A percentile compares a stretch with the other conserved stretches of the same genome.
phyloP scores from a whole-genome alignment of 2,329 filamentous ascomycete species.

The Trichoderma pleuroti region DNA sequence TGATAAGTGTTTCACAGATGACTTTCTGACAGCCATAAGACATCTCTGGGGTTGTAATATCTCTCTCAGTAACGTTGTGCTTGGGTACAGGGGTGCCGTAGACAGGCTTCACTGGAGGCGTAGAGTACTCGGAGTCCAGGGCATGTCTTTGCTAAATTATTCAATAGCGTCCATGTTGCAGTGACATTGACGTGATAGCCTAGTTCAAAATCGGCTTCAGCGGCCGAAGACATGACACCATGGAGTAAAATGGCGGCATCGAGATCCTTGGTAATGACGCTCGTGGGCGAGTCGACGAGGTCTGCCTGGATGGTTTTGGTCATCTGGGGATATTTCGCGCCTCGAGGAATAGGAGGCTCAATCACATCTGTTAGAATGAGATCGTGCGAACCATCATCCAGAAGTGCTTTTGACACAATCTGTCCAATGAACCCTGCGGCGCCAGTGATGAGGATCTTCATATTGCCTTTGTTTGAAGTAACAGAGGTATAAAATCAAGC shows the following conservation, averaged over 20 bases:
- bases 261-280: not conserved
- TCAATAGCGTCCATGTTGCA: not conserved
- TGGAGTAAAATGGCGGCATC: not conserved
- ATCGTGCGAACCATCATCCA: conserved; percentile 37
- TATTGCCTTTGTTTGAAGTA: not conserved
- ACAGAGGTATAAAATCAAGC: not conserved
- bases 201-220: not conserved
- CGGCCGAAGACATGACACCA: not conserved
- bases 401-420: conserved; percentile 53
- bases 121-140: not conserved
- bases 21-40: conserved; percentile 61
- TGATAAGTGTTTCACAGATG: conserved; percentile 49
- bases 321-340: not conserved
- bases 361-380: not conserved
- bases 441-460: conserved; percentile 59
- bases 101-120: not conserved
- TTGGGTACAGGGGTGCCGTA: conserved; percentile 30
- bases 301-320: not conserved
- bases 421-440: conserved; percentile 64
- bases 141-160: not conserved
- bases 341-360: not conserved
- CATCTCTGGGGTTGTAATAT: conserved; percentile 52
- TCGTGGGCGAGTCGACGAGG: not conserved
- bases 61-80: conserved; percentile 34
- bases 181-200: not conserved